Evolutionary conservation across 1,284 basidiomycete genomes (phyloP), one percentile per base, ranked within the genome.

Genomic region (Leccinum huronense): DNA sequence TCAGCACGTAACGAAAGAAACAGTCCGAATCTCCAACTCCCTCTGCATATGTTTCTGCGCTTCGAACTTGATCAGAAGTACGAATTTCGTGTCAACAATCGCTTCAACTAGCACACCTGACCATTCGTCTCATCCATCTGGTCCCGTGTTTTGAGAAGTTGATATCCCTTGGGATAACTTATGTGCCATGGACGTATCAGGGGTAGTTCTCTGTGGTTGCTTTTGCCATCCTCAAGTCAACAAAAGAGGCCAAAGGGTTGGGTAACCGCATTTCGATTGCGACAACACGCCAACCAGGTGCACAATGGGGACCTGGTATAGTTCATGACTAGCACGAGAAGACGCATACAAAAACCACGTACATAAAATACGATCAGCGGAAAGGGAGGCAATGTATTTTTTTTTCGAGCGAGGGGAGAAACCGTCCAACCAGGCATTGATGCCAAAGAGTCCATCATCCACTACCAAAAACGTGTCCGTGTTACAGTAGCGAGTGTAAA

Each of bases 391-490:
- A 11, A 3, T 16, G 56, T 60, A 59, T 38, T 48, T 63, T 68
- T 64, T 60, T 57, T 33, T 58, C 16, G 45, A 51, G 31, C 59
- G 38, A 13, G 64, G 60, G 33, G 8, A 58, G 40, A 61, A 40
- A 66, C 57, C 51, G 65, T 76, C 66, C 67, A 45, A 68, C 51
- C 27, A 64, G 23, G 23, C 23, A 23, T 23, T 23, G 23, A 64
- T 70, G 67, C 72, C 31, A 68, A 64, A 75, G 59, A 56, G 74
- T 74, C 73, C 73, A 59, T 74, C 38, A 23, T 68, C 72, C 42
- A 74, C 65, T 70, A 75, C 64, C 58, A 70, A 64, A 67, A 68
- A 59, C 60, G 53, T 66, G 67, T 74, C 69, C 72, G 13, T 75
- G 61, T 40, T 40, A 40, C 38, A 40, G 14, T 61, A 67, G 34